Evolutionary conservation across 179 eudicot genomes (phyloP).

Genomic region (Amaranthus tricolor): DNA sequence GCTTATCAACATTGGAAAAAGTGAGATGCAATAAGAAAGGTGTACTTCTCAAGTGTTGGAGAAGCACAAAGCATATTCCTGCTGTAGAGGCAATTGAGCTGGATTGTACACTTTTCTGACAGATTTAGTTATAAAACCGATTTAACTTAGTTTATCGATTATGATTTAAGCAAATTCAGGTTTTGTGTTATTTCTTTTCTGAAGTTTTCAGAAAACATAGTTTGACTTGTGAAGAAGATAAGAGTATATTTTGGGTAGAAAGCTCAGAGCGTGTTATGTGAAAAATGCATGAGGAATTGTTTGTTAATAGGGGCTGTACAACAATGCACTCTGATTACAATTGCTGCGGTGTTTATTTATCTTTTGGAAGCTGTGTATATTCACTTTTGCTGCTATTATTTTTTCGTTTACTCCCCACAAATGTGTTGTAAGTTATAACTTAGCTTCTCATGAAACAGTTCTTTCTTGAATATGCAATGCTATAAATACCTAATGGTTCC

Average conservation of each 20-base stretch:
- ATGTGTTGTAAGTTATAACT: no score
- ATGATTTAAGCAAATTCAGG: background rate
- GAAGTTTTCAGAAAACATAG: background rate
- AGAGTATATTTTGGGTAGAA: background rate
- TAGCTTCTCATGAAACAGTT: background rate
- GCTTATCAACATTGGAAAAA: background rate
- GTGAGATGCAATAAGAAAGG: background rate
- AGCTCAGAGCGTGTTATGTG: background rate
- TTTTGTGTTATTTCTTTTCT: background rate
- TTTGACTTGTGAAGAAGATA: background rate
- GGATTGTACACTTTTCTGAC: background rate
- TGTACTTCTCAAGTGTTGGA: background rate
- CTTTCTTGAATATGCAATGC: background rate
- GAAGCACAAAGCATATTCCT: background rate
- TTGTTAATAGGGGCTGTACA: background rate
- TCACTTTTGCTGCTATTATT: background rate
- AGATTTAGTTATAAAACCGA: background rate
- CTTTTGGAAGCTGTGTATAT: no score
- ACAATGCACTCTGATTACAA: background rate
- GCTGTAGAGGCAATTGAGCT: background rate
- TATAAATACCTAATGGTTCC: no score
- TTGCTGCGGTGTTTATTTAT: no score
- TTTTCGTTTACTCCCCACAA: no score
- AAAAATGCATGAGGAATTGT: background rate
- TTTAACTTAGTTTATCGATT: background rate